Evolutionary conservation across 2,329 filamentous ascomycete species (phyloP).

Genomic region (Dothidotthia symphoricarpi): DNA sequence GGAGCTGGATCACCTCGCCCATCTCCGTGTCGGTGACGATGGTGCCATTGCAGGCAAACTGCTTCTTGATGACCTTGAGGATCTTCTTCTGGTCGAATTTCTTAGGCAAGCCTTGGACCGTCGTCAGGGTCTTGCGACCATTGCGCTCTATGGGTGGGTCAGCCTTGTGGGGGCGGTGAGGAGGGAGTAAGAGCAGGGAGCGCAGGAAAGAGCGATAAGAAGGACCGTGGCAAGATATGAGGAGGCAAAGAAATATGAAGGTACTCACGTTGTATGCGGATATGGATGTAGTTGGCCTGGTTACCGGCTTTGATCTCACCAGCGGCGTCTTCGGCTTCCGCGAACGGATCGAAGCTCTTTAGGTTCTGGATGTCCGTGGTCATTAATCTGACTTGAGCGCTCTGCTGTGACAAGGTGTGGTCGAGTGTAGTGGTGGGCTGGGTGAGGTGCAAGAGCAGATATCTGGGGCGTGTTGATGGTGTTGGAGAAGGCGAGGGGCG

Average conservation of each 20-base stretch:
- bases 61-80: slow-evolving; percentile 99
- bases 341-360: slow-evolving; percentile 80
- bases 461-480: slow-evolving; percentile 1
- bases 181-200: not conserved
- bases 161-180: slow-evolving; percentile 34
- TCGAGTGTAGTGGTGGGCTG: not conserved
- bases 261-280: slow-evolving; percentile 89
- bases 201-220: not conserved
- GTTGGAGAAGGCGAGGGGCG: slow-evolving; percentile 2
- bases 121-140: slow-evolving; percentile 99
- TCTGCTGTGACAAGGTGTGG: slow-evolving; percentile 20
- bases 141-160: slow-evolving; percentile 76
- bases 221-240: not conserved
- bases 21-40: slow-evolving; percentile 94
- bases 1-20: slow-evolving; percentile 99
- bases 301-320: slow-evolving; percentile 84
- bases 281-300: slow-evolving; percentile 98
- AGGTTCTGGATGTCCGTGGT: slow-evolving; percentile 48
- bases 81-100: slow-evolving; percentile 99
- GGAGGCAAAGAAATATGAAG: slow-evolving; percentile 41
- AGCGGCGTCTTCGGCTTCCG: slow-evolving; percentile 99
- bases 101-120: slow-evolving; percentile 96
- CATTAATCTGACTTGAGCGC: slow-evolving; percentile 36
- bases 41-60: slow-evolving; percentile 99
- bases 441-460: slow-evolving; percentile 3